Percentiles rank a stretch among this genome's conserved stretches.
Conservation (phyloP, 139 green algal genomes). For the Pseudopediastrum boryanum region DNA sequence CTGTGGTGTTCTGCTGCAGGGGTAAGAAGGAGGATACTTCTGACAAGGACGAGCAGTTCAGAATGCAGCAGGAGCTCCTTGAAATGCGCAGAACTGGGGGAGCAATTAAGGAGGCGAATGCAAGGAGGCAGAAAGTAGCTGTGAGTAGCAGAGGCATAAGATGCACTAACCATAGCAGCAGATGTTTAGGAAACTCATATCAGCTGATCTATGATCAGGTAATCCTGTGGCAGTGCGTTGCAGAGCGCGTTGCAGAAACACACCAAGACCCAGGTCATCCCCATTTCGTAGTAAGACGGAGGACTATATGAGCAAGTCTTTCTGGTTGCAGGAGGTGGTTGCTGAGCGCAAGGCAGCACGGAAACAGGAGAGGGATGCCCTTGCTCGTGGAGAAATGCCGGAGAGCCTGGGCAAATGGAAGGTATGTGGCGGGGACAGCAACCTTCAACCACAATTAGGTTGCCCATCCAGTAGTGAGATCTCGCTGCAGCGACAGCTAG, state of each 20-base stretch:
- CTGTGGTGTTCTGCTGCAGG: not conserved
- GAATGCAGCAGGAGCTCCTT: constrained; percentile 17
- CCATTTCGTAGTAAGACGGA: not conserved
- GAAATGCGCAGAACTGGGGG: constrained; percentile 6
- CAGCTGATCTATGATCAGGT: not conserved
- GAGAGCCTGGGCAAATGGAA: constrained; percentile 52
- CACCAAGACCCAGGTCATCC: not conserved
- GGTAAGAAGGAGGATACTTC: not conserved
- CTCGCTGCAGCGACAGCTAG: not conserved
- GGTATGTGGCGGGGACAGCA: constrained; percentile 10
- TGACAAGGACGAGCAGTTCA: not conserved
- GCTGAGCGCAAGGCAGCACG: constrained; percentile 40
- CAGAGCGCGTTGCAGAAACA: not conserved
- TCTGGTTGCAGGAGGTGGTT: constrained; percentile 37
- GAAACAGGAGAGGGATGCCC: constrained; percentile 39
- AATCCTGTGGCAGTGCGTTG: no score
- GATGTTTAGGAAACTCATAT: not conserved
- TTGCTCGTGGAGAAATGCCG: constrained; percentile 54
- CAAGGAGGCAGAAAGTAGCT: constrained; percentile 10
- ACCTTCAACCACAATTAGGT: not conserved
- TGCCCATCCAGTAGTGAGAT: not conserved
- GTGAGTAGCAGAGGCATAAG: not conserved
- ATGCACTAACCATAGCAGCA: not conserved
- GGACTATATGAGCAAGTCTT: not conserved
- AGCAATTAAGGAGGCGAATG: constrained; percentile 9